Percentiles rank a stretch among this genome's conserved stretches.
Conservation (phyloP, 805 yeast species). For the Grigorovia jiainica region DNA sequence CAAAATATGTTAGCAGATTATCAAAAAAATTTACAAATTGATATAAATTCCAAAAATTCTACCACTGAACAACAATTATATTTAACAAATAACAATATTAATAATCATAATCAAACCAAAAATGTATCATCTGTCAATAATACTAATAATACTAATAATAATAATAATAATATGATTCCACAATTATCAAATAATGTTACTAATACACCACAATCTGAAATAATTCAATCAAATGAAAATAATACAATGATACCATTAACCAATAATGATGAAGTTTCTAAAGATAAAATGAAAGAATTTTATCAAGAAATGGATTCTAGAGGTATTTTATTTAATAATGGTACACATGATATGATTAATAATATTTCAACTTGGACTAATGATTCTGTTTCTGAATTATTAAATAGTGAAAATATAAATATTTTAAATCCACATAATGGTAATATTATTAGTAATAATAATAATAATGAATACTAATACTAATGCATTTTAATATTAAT, state of each 20-base stretch:
- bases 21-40: not conserved
- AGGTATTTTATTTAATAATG: constrained; percentile 24
- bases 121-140: too few species aligned
- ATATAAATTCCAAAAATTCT: too few species aligned
- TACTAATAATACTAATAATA: too few species aligned
- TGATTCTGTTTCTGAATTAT: constrained; percentile 18
- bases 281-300: not conserved
- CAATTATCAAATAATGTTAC: not conserved
- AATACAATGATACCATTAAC: not conserved
- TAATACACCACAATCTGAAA: not conserved
- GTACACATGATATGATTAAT: constrained; percentile 51
- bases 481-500: not conserved
- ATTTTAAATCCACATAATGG: not conserved
- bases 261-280: not conserved
- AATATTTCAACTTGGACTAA: constrained; percentile 52
- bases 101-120: too few species aligned
- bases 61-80: not conserved
- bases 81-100: not conserved
- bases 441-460: not conserved
- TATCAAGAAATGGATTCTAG: constrained; percentile 5
- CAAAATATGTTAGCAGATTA: not conserved
- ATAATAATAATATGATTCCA: not conserved
- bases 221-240: not conserved
- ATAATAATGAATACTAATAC: not conserved
- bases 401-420: not conserved